These are phyloP conservation scores for Fusarium clavum DNA, from an alignment of 2,329 filamentous ascomycete species.

Conservation along the genomic window DNA sequence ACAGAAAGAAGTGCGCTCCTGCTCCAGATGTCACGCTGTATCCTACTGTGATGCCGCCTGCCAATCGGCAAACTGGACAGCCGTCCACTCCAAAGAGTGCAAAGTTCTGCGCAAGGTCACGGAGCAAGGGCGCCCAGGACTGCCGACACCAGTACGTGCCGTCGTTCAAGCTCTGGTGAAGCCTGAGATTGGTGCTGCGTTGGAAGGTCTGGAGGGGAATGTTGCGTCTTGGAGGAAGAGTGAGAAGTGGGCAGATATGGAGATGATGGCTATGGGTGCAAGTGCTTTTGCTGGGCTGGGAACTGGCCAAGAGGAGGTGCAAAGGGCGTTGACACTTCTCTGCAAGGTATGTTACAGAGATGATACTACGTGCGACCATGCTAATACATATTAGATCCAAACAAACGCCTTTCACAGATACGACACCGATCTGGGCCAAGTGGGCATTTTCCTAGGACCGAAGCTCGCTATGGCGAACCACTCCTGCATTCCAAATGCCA, in stretches of 20 bases:
- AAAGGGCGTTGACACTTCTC: constrained; percentile 59
- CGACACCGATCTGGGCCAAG: constrained; percentile 63
- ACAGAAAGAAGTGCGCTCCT: constrained; percentile 52
- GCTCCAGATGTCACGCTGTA: constrained; percentile 64
- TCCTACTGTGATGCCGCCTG: constrained; percentile 67
- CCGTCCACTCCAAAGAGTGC: constrained; percentile 67
- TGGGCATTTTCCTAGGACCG: constrained; percentile 68
- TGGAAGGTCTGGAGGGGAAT: constrained; percentile 61
- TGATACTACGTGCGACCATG: not conserved
- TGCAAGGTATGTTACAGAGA: constrained; percentile 64
- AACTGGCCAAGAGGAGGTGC: constrained; percentile 51
- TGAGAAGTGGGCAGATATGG: constrained; percentile 60
- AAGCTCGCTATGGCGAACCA: constrained; percentile 71
- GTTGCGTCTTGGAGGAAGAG: constrained; percentile 52
- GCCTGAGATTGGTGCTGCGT: constrained; percentile 48
- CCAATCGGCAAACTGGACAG: constrained; percentile 66
- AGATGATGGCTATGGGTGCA: constrained; percentile 59
- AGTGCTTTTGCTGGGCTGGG: constrained; percentile 57
- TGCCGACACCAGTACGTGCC: constrained; percentile 68
- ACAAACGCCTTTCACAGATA: constrained; percentile 71
- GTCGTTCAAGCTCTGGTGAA: constrained; percentile 63
- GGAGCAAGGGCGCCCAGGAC: constrained; percentile 40
- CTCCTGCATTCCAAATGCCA: constrained; percentile 70
- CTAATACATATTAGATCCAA: constrained; percentile 59
- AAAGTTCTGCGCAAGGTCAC: constrained; percentile 53